A percentile compares a stretch with the other conserved stretches of the same genome.
These are phyloP conservation scores for Penstemon davidsonii DNA, from an alignment of 257 asterid genomes.

Conservation along the genomic window DNA sequence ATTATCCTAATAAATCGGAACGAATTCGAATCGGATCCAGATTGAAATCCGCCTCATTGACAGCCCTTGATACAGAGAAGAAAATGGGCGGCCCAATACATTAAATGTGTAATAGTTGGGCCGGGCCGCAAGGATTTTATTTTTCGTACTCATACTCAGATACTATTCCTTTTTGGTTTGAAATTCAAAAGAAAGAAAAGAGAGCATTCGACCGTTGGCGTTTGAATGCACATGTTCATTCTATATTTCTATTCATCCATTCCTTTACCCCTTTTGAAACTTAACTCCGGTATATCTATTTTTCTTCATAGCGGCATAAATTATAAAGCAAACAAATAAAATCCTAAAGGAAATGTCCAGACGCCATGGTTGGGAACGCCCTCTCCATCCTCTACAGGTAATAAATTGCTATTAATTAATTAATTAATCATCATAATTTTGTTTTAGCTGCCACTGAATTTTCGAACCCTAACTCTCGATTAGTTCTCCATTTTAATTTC, in stretches of 20 bases:
- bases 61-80: no score
- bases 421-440: neutral
- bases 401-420: neutral
- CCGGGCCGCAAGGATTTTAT: neutral
- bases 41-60: no score
- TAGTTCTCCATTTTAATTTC: neutral
- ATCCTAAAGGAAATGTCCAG: conserved; percentile 34
- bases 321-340: neutral
- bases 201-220: conserved; percentile 33
- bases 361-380: conserved; percentile 99
- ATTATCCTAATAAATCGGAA: no score
- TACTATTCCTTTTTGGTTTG: conserved; percentile 3
- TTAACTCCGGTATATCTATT: no score
- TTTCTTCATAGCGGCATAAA: no score
- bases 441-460: neutral
- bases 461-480: neutral
- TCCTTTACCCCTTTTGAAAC: no score
- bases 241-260: neutral
- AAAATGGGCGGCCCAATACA: no score
- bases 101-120: neutral
- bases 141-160: neutral
- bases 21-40: no score
- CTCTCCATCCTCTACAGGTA: conserved; percentile 92
- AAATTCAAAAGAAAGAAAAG: conserved; percentile 29
- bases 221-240: neutral